Conservation (phyloP, 2,329 filamentous ascomycete species). For the Diaporthe destruens region DNA sequence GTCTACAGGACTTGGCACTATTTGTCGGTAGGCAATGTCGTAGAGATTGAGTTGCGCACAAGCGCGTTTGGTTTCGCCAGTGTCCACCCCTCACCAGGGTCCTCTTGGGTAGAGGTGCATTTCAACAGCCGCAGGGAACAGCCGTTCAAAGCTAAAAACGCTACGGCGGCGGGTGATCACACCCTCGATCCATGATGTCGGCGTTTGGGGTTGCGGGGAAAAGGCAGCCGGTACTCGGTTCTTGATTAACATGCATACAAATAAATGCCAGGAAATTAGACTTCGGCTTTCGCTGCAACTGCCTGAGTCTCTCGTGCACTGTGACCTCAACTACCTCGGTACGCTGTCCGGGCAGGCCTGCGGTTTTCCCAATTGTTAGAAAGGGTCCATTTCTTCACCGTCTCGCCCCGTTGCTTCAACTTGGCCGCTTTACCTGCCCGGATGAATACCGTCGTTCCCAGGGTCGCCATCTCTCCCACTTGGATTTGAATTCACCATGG, state of each 20-base stretch:
- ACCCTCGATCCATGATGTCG: background rate
- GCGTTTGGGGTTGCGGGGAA: slow-evolving; percentile 25
- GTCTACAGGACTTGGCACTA: background rate
- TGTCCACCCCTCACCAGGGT: background rate
- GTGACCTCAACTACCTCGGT: no score
- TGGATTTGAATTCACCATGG: background rate
- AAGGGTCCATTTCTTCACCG: background rate
- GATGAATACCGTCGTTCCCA: background rate
- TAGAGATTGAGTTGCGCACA: background rate
- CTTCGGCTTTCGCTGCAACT: background rate
- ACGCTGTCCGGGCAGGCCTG: background rate
- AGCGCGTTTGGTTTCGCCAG: background rate
- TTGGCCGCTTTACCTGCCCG: background rate
- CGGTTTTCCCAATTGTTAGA: background rate
- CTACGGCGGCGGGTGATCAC: slow-evolving; percentile 17
- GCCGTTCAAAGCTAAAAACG: slow-evolving; percentile 7
- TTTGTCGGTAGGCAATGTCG: no score
- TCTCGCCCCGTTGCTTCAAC: background rate
- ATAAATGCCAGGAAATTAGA: slow-evolving; percentile 2
- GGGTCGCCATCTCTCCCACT: background rate
- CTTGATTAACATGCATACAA: background rate
- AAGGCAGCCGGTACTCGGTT: background rate
- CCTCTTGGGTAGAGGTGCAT: background rate
- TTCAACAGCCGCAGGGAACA: slow-evolving; percentile 17
- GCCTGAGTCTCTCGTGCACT: background rate